These are phyloP conservation scores for Acanthamoeba sp. DNA, from an alignment of 208 protist species.

Conservation along the genomic window DNA sequence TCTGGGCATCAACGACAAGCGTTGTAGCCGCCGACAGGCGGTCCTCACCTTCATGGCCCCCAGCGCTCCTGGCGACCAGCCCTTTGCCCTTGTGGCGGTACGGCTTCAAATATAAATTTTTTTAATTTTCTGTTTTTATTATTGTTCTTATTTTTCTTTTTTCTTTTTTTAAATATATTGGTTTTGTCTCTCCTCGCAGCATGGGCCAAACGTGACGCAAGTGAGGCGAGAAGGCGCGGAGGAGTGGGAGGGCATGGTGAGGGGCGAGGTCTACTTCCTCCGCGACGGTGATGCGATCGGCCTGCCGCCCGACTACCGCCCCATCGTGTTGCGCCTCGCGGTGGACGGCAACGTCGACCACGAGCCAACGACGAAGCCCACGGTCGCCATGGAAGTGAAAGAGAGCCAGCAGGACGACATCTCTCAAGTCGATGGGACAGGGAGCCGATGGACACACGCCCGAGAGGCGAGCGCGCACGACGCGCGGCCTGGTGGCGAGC, in stretches of 20 bases:
- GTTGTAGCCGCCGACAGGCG: not conserved
- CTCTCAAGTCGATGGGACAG: too few species aligned
- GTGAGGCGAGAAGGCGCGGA: not conserved
- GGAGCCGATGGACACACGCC: too few species aligned
- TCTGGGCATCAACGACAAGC: not conserved
- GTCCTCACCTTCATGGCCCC: conserved; percentile 5
- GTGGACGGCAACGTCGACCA: not conserved
- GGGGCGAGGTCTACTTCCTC: not conserved
- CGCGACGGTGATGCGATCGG: not conserved
- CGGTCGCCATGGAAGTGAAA: too few species aligned
- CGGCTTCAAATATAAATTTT: not conserved
- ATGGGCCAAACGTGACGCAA: not conserved
- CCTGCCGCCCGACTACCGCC: conserved; percentile 4
- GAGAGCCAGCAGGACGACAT: too few species aligned
- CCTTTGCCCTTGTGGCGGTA: conserved; percentile 2
- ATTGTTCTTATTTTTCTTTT: not conserved
- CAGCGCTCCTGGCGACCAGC: not conserved
- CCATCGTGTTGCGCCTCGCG: not conserved
- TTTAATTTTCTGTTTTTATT: not conserved
- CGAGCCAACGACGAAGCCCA: not conserved
- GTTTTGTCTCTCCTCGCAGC: not conserved
- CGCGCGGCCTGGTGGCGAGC: too few species aligned
- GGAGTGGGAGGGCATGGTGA: not conserved
- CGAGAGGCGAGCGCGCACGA: too few species aligned
- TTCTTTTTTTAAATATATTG: not conserved